These are phyloP conservation scores for Telfairia occidentalis DNA, from an alignment of 331 rosid species.

Conservation along the genomic window DNA sequence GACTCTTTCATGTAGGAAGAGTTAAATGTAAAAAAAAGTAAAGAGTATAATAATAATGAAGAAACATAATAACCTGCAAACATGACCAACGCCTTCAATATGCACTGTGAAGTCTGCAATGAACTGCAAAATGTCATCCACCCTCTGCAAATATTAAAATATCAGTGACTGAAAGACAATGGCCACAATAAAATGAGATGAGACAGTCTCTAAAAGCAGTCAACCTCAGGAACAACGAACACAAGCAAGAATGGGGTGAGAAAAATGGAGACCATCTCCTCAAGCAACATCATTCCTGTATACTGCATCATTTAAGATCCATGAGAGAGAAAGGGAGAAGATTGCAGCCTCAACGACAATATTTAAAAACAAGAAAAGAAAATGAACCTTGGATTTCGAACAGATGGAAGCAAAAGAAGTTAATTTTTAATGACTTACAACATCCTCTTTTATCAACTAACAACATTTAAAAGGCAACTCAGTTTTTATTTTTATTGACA, in stretches of 20 bases:
- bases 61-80: conserved; percentile 65
- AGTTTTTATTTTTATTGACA: neutral
- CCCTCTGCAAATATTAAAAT: conserved; percentile 48
- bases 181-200: conserved; percentile 3
- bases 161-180: conserved; percentile 11
- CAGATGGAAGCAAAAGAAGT: neutral
- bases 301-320: conserved; percentile 41
- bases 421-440: neutral
- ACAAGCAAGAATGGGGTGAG: conserved; percentile 88
- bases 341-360: conserved; percentile 12
- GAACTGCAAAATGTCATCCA: conserved; percentile 78
- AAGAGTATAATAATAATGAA: neutral
- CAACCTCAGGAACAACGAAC: conserved; percentile 73
- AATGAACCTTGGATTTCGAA: neutral
- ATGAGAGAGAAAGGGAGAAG: neutral
- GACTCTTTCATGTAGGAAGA: neutral
- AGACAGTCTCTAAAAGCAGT: neutral
- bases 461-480: neutral
- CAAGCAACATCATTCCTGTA: conserved; percentile 90
- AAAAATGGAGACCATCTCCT: conserved; percentile 96
- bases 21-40: neutral
- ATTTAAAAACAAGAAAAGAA: neutral
- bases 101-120: conserved; percentile 69
- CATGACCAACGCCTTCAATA: conserved; percentile 95
- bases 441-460: neutral